phyloP scores from a whole-genome alignment of 1,284 basidiomycete genomes.

The Grifola frondosa region DNA sequence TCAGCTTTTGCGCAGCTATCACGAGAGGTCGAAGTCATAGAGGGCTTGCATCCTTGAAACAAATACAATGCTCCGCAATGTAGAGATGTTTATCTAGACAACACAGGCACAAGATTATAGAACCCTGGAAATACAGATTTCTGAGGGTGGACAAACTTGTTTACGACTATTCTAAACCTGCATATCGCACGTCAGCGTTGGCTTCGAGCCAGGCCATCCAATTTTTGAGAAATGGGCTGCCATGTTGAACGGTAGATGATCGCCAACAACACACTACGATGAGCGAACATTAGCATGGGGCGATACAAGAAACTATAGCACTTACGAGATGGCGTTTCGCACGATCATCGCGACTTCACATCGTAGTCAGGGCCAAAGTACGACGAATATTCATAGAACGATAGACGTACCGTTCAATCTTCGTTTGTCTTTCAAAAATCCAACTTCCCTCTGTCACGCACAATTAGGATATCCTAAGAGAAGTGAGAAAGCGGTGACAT shows the following conservation, averaged over 20 bases:
- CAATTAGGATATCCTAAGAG: background rate
- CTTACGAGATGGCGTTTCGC: constrained; percentile 85
- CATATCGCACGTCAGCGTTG: constrained; percentile 87
- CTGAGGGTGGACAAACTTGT: too few relatives aligned
- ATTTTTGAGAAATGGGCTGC: constrained; percentile 77
- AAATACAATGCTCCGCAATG: too few relatives aligned
- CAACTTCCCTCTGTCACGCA: constrained; percentile 71
- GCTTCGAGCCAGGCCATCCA: constrained; percentile 92
- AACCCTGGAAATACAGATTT: too few relatives aligned
- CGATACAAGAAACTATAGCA: constrained; percentile 57
- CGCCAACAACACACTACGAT: constrained; percentile 86
- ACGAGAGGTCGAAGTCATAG: too few relatives aligned
- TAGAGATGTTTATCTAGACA: too few relatives aligned
- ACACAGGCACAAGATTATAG: too few relatives aligned
- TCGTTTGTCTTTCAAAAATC: constrained; percentile 89
- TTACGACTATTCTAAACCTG: constrained; percentile 64
- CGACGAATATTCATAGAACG: too few relatives aligned
- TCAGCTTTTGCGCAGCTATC: constrained; percentile 37
- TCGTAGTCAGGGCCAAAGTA: too few relatives aligned
- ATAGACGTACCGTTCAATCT: constrained; percentile 73
- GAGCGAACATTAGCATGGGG: background rate
- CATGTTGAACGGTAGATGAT: constrained; percentile 87
- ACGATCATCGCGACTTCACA: constrained; percentile 88
- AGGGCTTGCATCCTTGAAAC: too few relatives aligned
- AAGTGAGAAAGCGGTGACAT: constrained; percentile 10